Evolutionary conservation across 805 yeast species (phyloP).

Genomic region (Cyberlindnera americana): DNA sequence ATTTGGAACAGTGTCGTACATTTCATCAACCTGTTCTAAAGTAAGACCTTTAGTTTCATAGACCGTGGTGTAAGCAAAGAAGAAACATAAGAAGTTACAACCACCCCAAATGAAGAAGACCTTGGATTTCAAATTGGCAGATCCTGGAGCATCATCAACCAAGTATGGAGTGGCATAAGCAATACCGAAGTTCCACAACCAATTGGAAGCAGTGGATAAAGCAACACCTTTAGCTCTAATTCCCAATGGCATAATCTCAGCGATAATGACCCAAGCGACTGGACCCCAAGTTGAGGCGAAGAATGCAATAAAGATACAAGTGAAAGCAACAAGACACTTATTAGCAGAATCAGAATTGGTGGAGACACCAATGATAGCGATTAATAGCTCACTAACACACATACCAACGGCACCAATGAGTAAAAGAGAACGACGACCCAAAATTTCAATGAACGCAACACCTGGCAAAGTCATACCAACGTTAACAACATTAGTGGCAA

Average conservation of each 20-base stretch:
- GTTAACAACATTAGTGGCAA: constrained; percentile 44
- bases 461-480: constrained; percentile 52
- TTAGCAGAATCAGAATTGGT: constrained; percentile 34
- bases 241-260: constrained; percentile 66
- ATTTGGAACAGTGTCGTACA: constrained; percentile 39
- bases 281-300: constrained; percentile 89
- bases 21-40: constrained; percentile 63
- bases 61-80: constrained; percentile 54
- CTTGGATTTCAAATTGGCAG: constrained; percentile 57
- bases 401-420: constrained; percentile 61
- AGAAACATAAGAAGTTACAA: constrained; percentile 51
- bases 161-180: constrained; percentile 76
- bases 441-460: constrained; percentile 47
- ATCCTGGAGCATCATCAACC: constrained; percentile 59
- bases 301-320: constrained; percentile 62
- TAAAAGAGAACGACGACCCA: constrained; percentile 66
- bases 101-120: constrained; percentile 79
- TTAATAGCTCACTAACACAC: constrained; percentile 59
- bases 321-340: constrained; percentile 48
- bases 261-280: constrained; percentile 63
- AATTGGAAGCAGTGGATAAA: constrained; percentile 70
- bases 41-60: constrained; percentile 66
- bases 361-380: constrained; percentile 43
- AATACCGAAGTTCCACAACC: constrained; percentile 74
- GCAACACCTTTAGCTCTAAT: constrained; percentile 73